These are phyloP conservation scores for Auricularia sp. DNA, from an alignment of 768 basidiomycete species.

Conservation along the genomic window DNA sequence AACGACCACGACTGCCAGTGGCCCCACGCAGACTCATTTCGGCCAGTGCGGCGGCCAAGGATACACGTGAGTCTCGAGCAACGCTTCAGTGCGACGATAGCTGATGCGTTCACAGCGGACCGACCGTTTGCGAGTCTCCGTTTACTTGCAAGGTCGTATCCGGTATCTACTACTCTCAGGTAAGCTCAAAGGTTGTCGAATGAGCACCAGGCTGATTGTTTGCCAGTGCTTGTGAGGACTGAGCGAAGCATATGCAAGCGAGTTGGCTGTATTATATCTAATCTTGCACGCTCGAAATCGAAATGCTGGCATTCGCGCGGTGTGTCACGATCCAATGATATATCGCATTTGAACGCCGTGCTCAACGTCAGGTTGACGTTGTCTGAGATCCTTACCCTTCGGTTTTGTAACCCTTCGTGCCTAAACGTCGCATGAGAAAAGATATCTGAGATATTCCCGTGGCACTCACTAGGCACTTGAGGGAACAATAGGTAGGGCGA, in stretches of 20 bases:
- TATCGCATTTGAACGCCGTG: too few relatives aligned
- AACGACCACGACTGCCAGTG: conserved; percentile 4
- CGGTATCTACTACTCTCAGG: conserved; percentile 44
- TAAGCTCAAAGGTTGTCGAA: conserved; percentile 6
- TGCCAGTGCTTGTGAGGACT: neutral
- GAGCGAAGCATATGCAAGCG: neutral
- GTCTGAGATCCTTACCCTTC: too few relatives aligned
- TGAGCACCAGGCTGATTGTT: neutral
- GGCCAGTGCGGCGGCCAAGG: conserved; percentile 12
- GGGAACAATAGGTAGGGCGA: too few relatives aligned
- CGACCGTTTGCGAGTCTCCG: conserved; percentile 33
- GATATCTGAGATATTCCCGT: too few relatives aligned
- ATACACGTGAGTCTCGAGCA: conserved; percentile 18
- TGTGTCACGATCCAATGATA: too few relatives aligned
- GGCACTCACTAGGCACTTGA: too few relatives aligned
- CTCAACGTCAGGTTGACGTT: too few relatives aligned
- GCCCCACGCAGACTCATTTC: conserved; percentile 9
- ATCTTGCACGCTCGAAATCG: too few relatives aligned
- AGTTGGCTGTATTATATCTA: neutral
- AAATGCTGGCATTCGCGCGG: too few relatives aligned
- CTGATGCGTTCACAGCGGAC: conserved; percentile 27
- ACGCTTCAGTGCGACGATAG: conserved; percentile 16
- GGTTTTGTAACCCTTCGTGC: too few relatives aligned
- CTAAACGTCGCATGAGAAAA: too few relatives aligned
- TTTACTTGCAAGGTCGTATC: conserved; percentile 38